Conservation (phyloP, 768 basidiomycete species). For the Hortiboletus campestris region DNA sequence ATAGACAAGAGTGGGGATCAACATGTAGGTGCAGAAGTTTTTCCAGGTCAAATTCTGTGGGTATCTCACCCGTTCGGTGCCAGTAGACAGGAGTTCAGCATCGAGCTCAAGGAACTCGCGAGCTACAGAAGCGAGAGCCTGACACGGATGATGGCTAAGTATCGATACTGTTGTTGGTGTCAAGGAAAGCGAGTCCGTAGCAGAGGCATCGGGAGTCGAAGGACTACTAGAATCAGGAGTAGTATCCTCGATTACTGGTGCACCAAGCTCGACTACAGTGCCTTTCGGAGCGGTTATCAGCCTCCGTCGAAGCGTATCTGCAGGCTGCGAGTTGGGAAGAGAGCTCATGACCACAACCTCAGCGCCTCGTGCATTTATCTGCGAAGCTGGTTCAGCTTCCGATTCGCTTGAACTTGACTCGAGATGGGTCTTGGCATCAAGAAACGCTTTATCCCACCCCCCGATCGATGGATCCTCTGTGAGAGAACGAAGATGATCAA, state of each 20-base stretch:
- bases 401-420: slow-evolving; percentile 21
- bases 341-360: slow-evolving; percentile 47
- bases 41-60: slow-evolving; percentile 80
- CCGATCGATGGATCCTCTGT: slow-evolving; percentile 46
- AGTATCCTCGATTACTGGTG: neutral
- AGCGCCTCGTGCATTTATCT: slow-evolving; percentile 45
- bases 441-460: slow-evolving; percentile 64
- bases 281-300: slow-evolving; percentile 38
- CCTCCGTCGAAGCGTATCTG: slow-evolving; percentile 56
- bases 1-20: slow-evolving; percentile 92
- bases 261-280: slow-evolving; percentile 2
- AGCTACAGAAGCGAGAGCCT: slow-evolving; percentile 64
- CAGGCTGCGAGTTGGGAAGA: slow-evolving; percentile 52
- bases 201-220: slow-evolving; percentile 2
- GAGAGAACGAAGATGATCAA: slow-evolving; percentile 45
- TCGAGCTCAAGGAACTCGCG: slow-evolving; percentile 74
- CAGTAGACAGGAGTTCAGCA: slow-evolving; percentile 71
- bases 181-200: slow-evolving; percentile 10
- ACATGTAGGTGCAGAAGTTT: slow-evolving; percentile 82
- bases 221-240: slow-evolving; percentile 1
- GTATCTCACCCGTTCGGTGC: slow-evolving; percentile 68
- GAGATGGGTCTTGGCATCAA: slow-evolving; percentile 45
- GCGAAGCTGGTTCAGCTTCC: slow-evolving; percentile 3
- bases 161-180: slow-evolving; percentile 35
- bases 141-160: slow-evolving; percentile 65